Percentiles rank a stretch among this genome's conserved stretches.
Conservation (phyloP, 129 eudicot genomes). For the Saposhnikovia divaricata region DNA sequence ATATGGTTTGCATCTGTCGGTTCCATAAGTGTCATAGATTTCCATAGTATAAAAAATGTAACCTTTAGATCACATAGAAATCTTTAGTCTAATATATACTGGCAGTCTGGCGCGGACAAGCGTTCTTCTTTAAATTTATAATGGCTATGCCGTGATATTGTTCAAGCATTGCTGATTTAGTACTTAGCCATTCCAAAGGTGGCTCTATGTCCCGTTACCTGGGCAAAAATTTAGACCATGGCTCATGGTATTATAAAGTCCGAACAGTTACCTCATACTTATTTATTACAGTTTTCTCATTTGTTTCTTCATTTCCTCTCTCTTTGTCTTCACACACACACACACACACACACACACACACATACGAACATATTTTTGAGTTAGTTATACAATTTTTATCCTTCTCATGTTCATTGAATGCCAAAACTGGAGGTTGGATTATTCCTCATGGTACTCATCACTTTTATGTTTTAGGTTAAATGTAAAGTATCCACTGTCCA, state of each 20-base stretch:
- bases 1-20: not conserved
- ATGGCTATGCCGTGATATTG: not conserved
- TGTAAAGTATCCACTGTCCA: conserved; percentile 30
- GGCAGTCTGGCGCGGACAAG: not conserved
- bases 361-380: not conserved
- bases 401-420: not conserved
- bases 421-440: not conserved
- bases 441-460: conserved; percentile 3
- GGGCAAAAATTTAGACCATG: not conserved
- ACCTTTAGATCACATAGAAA: not conserved
- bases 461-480: conserved; percentile 33
- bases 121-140: too few relatives aligned
- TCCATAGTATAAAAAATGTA: not conserved
- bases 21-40: not conserved
- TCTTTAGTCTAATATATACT: not conserved
- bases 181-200: not conserved
- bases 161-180: not conserved
- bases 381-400: not conserved
- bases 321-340: not conserved
- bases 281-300: not conserved
- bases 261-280: not conserved
- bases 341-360: too few relatives aligned
- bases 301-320: not conserved
- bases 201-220: not conserved
- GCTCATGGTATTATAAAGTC: not conserved